phyloP scores from a whole-genome alignment of 768 basidiomycete genomes.

The Rhodotorula diobovata region DNA sequence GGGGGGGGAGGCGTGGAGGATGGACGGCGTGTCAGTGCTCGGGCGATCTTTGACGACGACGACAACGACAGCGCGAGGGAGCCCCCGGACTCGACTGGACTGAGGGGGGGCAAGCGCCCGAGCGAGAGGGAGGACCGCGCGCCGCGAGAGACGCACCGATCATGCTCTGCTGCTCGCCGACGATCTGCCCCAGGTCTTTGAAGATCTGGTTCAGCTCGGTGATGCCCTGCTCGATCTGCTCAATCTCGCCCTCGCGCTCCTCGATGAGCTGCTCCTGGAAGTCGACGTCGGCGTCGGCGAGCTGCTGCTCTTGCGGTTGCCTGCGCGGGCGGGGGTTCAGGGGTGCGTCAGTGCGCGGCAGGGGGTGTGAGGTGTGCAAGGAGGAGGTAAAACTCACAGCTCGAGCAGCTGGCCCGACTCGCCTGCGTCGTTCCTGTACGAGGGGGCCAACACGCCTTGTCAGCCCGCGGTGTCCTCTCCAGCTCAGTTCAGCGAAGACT shows the following conservation, averaged over 20 bases:
- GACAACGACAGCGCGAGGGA: background rate
- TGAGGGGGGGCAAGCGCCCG: background rate
- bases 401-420: slow-evolving; percentile 27
- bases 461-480: background rate
- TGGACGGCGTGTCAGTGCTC: no score
- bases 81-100: background rate
- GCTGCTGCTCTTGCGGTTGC: slow-evolving; percentile 39
- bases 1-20: no score
- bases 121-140: background rate
- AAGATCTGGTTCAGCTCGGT: slow-evolving; percentile 96
- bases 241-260: slow-evolving; percentile 89
- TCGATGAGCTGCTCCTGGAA: slow-evolving; percentile 93
- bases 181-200: slow-evolving; percentile 87
- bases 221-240: slow-evolving; percentile 93
- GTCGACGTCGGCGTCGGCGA: slow-evolving; percentile 61
- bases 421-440: background rate
- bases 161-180: slow-evolving; percentile 90
- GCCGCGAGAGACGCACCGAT: slow-evolving; percentile 59
- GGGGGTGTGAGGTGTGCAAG: background rate
- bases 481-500: background rate
- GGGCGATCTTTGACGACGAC: no score
- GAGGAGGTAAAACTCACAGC: slow-evolving; percentile 29
- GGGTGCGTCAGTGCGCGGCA: slow-evolving; percentile 32
- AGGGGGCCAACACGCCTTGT: no score
- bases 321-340: slow-evolving; percentile 31